These are phyloP conservation scores for Takashimella koratensis DNA, from an alignment of 1,284 basidiomycete genomes.

Conservation along the genomic window DNA sequence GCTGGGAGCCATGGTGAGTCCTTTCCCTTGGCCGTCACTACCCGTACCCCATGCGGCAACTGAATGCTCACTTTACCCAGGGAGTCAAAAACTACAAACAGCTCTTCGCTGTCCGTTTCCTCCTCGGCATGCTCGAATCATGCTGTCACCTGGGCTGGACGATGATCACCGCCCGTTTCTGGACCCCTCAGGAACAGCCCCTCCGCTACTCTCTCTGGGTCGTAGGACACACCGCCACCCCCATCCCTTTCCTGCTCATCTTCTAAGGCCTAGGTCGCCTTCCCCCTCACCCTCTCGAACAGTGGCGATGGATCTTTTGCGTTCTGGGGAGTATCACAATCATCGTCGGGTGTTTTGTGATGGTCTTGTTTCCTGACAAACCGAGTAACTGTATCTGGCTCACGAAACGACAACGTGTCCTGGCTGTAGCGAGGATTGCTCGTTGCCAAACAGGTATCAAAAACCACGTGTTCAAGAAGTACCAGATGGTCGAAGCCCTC, in stretches of 20 bases:
- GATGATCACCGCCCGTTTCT: slow-evolving; percentile 4
- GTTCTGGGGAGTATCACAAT: slow-evolving; percentile 21
- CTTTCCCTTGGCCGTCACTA: not conserved
- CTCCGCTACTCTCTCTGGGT: slow-evolving; percentile 4
- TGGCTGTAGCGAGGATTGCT: slow-evolving; percentile 8
- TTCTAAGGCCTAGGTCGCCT: slow-evolving; percentile 1
- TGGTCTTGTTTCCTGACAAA: slow-evolving; percentile 18
- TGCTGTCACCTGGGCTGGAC: no score
- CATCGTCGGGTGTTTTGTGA: slow-evolving; percentile 10
- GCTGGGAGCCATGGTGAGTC: not conserved
- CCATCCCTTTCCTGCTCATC: slow-evolving; percentile 5
- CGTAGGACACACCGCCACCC: slow-evolving; percentile 1
- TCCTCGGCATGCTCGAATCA: no score
- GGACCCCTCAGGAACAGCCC: slow-evolving; percentile 3
- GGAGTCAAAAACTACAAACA: no score
- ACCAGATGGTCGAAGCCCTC: slow-evolving; percentile 8
- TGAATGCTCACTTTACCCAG: no score
- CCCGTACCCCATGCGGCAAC: not conserved
- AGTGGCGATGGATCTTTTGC: not conserved
- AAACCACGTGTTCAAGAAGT: slow-evolving; percentile 12
- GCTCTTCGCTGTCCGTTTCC: no score
- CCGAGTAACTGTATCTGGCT: slow-evolving; percentile 19
- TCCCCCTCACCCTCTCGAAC: slow-evolving; percentile 2
- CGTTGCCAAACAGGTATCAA: slow-evolving; percentile 5
- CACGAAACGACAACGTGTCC: slow-evolving; percentile 11